Conservation (phyloP, 2,329 filamentous ascomycete genomes). For the Xylaria sp. region DNA sequence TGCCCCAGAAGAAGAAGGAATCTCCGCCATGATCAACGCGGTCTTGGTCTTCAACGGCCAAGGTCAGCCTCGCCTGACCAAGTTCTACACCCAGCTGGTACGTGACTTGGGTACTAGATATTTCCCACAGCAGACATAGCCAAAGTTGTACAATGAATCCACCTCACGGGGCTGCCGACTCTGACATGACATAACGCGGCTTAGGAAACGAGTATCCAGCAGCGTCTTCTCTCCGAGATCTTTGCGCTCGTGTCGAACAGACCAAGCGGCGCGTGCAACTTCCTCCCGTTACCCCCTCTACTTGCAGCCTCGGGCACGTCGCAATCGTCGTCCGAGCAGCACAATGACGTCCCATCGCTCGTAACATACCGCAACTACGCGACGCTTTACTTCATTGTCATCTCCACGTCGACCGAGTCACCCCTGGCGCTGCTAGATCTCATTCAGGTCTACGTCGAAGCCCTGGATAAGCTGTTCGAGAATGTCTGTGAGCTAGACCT, state of each 20-base stretch:
- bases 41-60: constrained; percentile 99
- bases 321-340: constrained; percentile 67
- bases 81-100: constrained; percentile 98
- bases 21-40: constrained; percentile 86
- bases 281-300: constrained; percentile 78
- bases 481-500: constrained; percentile 98
- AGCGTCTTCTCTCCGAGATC: constrained; percentile 95
- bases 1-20: constrained; percentile 12
- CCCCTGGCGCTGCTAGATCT: constrained; percentile 94
- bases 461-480: constrained; percentile 92
- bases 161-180: background rate
- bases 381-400: constrained; percentile 98
- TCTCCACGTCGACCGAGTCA: constrained; percentile 94
- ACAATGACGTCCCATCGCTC: constrained; percentile 90
- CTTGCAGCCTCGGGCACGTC: constrained; percentile 68
- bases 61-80: constrained; percentile 93
- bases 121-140: constrained; percentile 5
- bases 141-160: background rate
- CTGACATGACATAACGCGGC: constrained; percentile 15
- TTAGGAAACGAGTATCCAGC: constrained; percentile 95
- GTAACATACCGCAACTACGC: constrained; percentile 98
- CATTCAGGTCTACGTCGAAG: constrained; percentile 97
- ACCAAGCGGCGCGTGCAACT: constrained; percentile 92
- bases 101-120: constrained; percentile 32
- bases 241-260: constrained; percentile 94